Percentiles rank a stretch among this genome's conserved stretches.
Conservation (phyloP, 306 rosid genomes). For the Prunus kanzakura region DNA sequence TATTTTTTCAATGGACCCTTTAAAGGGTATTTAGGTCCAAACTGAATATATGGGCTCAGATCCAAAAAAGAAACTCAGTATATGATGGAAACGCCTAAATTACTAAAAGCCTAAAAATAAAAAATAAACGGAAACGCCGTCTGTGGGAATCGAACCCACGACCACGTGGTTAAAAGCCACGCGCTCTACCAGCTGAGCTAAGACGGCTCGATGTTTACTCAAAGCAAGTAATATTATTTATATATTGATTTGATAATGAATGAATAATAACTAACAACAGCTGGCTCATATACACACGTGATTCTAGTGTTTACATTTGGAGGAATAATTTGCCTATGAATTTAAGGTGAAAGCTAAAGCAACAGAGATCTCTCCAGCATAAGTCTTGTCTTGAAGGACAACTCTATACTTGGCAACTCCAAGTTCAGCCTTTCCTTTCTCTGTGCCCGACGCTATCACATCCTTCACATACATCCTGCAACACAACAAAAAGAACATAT, state of each 20-base stretch:
- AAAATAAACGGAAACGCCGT: neutral
- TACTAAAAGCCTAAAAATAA: neutral
- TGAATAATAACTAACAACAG: too few relatives aligned
- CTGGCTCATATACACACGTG: too few relatives aligned
- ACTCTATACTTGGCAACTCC: conserved; percentile 9
- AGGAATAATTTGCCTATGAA: neutral
- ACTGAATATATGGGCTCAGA: too few relatives aligned
- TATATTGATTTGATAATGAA: neutral
- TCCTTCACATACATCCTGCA: conserved; percentile 10
- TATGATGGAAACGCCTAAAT: too few relatives aligned
- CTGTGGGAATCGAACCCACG: conserved; percentile 36
- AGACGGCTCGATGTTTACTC: neutral
- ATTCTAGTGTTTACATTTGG: too few relatives aligned
- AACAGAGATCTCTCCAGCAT: conserved; percentile 23
- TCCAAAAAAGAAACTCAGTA: too few relatives aligned
- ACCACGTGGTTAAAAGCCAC: conserved; percentile 30
- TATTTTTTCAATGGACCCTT: too few relatives aligned
- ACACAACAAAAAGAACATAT: neutral
- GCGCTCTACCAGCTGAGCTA: conserved; percentile 36
- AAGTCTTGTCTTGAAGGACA: conserved; percentile 14
- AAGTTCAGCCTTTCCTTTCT: conserved; percentile 10
- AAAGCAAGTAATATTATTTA: fast-evolving
- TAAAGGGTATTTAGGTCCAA: too few relatives aligned
- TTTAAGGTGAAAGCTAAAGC: neutral
- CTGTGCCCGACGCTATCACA: conserved; percentile 8